Conservation (phyloP, 2,329 filamentous ascomycete species). For the Aspergillus neoniger region DNA sequence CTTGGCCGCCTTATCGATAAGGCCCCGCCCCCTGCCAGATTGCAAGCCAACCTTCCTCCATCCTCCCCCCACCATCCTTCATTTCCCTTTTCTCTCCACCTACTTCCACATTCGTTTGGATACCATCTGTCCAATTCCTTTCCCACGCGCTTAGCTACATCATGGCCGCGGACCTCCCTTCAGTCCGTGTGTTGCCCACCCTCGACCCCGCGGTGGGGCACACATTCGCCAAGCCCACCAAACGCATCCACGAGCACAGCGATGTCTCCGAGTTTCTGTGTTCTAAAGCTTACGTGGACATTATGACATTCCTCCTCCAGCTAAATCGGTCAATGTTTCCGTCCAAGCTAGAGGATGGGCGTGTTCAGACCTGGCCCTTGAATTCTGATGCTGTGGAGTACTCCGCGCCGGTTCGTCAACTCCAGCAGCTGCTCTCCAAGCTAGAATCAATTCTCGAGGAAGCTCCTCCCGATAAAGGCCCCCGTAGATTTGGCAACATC, state of each 20-base stretch:
- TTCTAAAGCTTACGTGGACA: slow-evolving; percentile 81
- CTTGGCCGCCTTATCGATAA: slow-evolving; percentile 5
- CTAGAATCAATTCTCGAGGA: slow-evolving; percentile 71
- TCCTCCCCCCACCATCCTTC: background rate
- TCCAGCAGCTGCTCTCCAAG: slow-evolving; percentile 67
- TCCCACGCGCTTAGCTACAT: slow-evolving; percentile 1
- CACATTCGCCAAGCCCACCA: slow-evolving; percentile 68
- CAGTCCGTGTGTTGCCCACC: slow-evolving; percentile 41
- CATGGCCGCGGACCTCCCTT: slow-evolving; percentile 26
- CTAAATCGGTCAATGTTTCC: slow-evolving; percentile 87
- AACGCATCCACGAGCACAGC: slow-evolving; percentile 79
- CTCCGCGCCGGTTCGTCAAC: slow-evolving; percentile 61
- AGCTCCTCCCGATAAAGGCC: slow-evolving; percentile 80
- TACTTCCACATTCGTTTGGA: background rate
- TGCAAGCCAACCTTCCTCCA: background rate
- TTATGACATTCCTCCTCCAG: slow-evolving; percentile 84
- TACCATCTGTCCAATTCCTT: background rate
- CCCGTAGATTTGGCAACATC: slow-evolving; percentile 86
- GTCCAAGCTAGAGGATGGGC: slow-evolving; percentile 48
- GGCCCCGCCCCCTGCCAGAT: background rate
- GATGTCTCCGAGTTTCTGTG: slow-evolving; percentile 80
- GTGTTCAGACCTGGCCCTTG: slow-evolving; percentile 54
- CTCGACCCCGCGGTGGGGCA: slow-evolving; percentile 55
- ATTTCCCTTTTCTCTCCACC: no score
- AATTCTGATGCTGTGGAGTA: slow-evolving; percentile 46